phyloP scores from a whole-genome alignment of 345 rosid genomes.

The Acer campestre region DNA sequence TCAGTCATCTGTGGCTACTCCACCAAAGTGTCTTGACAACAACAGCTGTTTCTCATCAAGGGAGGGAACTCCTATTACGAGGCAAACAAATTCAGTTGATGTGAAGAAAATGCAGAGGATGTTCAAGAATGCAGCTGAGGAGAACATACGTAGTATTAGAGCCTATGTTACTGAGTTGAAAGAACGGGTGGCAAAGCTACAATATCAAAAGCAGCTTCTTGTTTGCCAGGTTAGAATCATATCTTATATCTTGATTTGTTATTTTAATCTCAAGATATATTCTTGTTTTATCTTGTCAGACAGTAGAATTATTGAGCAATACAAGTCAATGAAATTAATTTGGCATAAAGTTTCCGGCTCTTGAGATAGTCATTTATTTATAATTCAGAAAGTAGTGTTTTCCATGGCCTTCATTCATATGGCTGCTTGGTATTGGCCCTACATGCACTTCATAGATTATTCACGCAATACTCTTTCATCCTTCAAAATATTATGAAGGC shows the following conservation, averaged over 20 bases:
- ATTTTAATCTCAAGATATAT: background rate
- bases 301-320: background rate
- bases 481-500: background rate
- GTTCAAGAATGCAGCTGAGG: slow-evolving; percentile 98
- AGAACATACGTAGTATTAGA: slow-evolving; percentile 79
- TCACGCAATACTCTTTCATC: background rate
- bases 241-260: background rate
- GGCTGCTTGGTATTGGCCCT: background rate
- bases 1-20: slow-evolving; percentile 39
- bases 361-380: slow-evolving; percentile 3
- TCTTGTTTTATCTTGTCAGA: background rate
- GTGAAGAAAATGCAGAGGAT: slow-evolving; percentile 91
- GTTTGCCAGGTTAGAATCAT: slow-evolving; percentile 79
- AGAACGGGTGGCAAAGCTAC: slow-evolving; percentile 95
- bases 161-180: slow-evolving; percentile 83
- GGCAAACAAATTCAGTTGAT: slow-evolving; percentile 71
- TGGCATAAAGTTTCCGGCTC: background rate
- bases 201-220: slow-evolving; percentile 95
- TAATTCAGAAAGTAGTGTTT: background rate
- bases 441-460: background rate
- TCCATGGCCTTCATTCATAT: background rate
- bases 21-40: slow-evolving; percentile 39
- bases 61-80: slow-evolving; percentile 60
- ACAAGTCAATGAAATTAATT: slow-evolving; percentile 2
- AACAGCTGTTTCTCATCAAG: slow-evolving; percentile 43